Evolutionary conservation across 805 yeast genomes (phyloP).

Genomic region (Wickerhamiella occidentalis): DNA sequence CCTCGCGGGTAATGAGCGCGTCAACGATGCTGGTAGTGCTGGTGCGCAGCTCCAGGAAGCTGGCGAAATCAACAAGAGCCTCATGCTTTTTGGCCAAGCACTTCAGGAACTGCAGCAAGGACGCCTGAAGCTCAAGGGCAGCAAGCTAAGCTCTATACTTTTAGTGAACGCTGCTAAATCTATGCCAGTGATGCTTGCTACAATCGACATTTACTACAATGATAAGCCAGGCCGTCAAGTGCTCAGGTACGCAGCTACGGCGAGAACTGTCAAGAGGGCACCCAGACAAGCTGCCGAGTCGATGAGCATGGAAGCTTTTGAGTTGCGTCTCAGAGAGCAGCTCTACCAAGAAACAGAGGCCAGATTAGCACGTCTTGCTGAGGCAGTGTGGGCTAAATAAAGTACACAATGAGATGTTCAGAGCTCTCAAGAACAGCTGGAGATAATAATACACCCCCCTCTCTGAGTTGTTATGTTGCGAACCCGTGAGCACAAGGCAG

Average conservation of each 20-base stretch:
- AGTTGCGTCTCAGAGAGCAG: not conserved
- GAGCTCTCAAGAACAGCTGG: no score
- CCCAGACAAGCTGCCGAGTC: constrained; percentile 10
- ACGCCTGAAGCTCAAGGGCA: constrained; percentile 31
- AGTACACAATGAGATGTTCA: no score
- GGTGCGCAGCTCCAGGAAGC: constrained; percentile 39
- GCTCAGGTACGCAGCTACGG: constrained; percentile 25
- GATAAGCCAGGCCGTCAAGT: constrained; percentile 27
- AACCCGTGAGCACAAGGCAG: no score
- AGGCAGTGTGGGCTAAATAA: constrained; percentile 2
- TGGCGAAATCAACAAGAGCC: constrained; percentile 37
- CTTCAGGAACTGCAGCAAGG: constrained; percentile 31
- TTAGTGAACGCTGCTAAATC: constrained; percentile 30
- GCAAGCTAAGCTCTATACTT: constrained; percentile 37
- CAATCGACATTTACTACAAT: constrained; percentile 33
- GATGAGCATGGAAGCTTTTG: not conserved
- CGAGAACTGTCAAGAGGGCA: constrained; percentile 18
- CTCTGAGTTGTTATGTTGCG: no score
- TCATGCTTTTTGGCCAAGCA: constrained; percentile 41
- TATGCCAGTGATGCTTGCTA: constrained; percentile 28
- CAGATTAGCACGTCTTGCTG: constrained; percentile 1
- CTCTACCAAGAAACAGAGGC: constrained; percentile 11
- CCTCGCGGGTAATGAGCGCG: constrained; percentile 43
- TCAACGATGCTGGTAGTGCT: constrained; percentile 35
- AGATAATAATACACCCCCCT: no score